Conservation (phyloP, 768 basidiomycete species). For the Lyophyllum decastes region DNA sequence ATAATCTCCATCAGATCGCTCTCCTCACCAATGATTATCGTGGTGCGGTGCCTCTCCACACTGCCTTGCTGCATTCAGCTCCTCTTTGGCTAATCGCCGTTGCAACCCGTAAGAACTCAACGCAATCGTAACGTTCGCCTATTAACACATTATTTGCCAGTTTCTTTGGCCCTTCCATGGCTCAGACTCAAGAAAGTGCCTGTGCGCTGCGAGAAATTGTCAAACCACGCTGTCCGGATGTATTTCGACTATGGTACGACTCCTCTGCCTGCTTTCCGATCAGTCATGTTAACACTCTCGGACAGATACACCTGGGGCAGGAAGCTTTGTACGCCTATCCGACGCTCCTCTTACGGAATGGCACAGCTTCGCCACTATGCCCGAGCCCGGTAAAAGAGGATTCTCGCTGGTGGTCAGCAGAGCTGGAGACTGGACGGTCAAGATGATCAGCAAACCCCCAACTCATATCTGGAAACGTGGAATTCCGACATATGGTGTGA, state of each 20-base stretch:
- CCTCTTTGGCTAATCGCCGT: constrained; percentile 5
- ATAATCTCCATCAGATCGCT: constrained; percentile 34
- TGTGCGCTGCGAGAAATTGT: constrained; percentile 8
- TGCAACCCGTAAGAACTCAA: not conserved
- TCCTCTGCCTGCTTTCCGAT: constrained; percentile 21
- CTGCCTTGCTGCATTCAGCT: constrained; percentile 3
- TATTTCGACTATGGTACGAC: constrained; percentile 6
- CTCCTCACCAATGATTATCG: constrained; percentile 49
- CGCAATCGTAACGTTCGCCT: not conserved
- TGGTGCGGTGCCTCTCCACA: constrained; percentile 1
- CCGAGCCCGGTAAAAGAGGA: constrained; percentile 45
- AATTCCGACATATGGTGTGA: constrained; percentile 54
- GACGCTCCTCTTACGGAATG: constrained; percentile 55
- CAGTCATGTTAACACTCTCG: constrained; percentile 12
- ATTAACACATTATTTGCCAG: not conserved
- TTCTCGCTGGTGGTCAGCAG: constrained; percentile 59
- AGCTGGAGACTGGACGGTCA: constrained; percentile 62
- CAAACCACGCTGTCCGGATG: constrained; percentile 9
- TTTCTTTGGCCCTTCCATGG: constrained; percentile 2
- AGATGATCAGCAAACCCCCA: constrained; percentile 54
- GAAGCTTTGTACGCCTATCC: constrained; percentile 47
- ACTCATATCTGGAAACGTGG: constrained; percentile 59
- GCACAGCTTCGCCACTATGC: constrained; percentile 60
- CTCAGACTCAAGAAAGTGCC: constrained; percentile 11
- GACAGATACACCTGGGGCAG: constrained; percentile 44